phyloP scores from a whole-genome alignment of 305 asterid species.

The Solanum hybrid region DNA sequence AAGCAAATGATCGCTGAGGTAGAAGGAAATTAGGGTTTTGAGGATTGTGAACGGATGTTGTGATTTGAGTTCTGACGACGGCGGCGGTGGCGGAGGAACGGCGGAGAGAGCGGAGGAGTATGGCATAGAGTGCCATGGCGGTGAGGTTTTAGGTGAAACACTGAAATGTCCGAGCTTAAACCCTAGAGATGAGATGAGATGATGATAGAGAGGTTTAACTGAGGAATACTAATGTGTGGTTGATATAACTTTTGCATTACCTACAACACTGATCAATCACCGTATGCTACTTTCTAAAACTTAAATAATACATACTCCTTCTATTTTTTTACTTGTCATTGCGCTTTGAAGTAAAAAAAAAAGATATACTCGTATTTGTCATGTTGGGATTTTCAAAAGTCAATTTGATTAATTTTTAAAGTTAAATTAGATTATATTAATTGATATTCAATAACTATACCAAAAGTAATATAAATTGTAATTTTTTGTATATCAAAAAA shows the following conservation, averaged over 20 bases:
- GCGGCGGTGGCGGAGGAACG: slow-evolving; percentile 15
- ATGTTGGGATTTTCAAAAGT: background rate
- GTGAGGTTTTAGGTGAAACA: background rate
- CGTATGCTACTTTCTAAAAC: background rate
- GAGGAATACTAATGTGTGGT: background rate
- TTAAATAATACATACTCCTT: no score
- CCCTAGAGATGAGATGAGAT: background rate
- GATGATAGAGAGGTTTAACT: background rate
- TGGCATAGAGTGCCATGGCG: slow-evolving; percentile 20
- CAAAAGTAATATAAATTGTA: no score
- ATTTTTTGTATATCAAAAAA: background rate
- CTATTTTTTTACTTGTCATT: background rate
- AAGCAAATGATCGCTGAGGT: slow-evolving; percentile 51
- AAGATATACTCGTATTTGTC: no score
- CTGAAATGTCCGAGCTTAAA: background rate
- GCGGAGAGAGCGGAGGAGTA: slow-evolving; percentile 18
- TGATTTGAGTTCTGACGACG: background rate
- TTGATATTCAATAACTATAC: no score
- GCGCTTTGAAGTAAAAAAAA: no score
- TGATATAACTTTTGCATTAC: background rate
- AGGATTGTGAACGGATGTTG: background rate
- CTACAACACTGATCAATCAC: background rate
- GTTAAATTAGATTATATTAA: no score
- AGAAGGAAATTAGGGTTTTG: slow-evolving; percentile 21
- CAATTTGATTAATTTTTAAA: no score